Base-by-base conservation (phyloP, 345 rosid genomes). In the Boechera retrofracta region DNA sequence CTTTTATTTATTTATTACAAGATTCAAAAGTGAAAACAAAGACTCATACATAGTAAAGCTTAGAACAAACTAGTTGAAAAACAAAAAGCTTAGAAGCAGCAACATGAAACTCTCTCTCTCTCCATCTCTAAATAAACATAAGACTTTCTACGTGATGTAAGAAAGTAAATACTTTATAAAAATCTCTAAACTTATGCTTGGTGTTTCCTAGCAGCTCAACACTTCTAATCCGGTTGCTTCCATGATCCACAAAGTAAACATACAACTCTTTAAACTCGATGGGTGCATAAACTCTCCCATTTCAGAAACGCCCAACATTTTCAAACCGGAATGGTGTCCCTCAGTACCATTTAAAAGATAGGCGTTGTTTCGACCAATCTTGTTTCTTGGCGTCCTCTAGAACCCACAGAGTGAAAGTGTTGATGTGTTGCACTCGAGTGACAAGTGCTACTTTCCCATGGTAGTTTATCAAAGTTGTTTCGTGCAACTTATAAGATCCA, bases 371-470 rank as follows among this genome's bases (percentile, higher is more conserved):
- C 11, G 67, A 62, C 51, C 67, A 62, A 2, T 39, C 11, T 41
- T 21, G 33, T 41, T 24, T 39, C 16, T 61, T 21, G 48, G 33
- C 33, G n/a, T 39, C 66, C 6, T 62, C 18, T 12, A 62, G 13
- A 39, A 62, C 51, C 52, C 67, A 42, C 35, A 63, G 0, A 13
- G 3, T 5, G 21, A 63, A 41, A 6, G 4, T 5, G n/a, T 47
- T 15, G 15, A 1, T 1, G 10, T 9, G 1, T 0, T 4, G 0
- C 1, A 2, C 16, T 21, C 7, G 6, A 26, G n/a, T 42, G 67
- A 13, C 67, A 63, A 63, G 6, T 42, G 36, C 67, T 64, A 64
- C 53, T 44, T 64, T 64, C n/a, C 54, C 68, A 13, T 28, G 36
- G 53, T 64, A 64, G 68, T 64, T 44, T 7, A 44, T 26, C 33